These are phyloP conservation scores for Teunomyces pallodes DNA, from an alignment of 805 yeast genomes.

Conservation along the genomic window DNA sequence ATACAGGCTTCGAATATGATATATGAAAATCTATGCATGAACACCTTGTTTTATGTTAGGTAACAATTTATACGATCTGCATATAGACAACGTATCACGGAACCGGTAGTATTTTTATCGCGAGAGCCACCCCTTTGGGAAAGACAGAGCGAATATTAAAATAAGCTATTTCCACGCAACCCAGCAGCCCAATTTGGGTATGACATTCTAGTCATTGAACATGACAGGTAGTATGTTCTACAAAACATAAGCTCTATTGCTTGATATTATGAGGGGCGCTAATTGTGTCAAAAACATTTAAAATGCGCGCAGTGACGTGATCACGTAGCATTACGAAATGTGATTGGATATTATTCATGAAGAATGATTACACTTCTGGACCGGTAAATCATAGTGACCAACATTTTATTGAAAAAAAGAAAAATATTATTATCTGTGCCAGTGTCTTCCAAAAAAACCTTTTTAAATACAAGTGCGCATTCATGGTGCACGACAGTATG, in stretches of 20 bases:
- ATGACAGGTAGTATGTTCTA: background rate
- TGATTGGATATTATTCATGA: background rate
- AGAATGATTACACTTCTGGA: background rate
- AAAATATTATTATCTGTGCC: background rate
- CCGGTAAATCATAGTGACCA: background rate
- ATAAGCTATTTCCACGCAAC: background rate
- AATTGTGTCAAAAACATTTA: background rate
- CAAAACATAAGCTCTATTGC: background rate
- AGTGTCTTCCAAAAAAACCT: conserved; percentile 2
- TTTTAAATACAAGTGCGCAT: conserved; percentile 1
- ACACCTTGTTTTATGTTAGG: background rate
- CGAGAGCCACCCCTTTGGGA: background rate
- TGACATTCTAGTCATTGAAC: background rate
- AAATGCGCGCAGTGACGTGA: background rate
- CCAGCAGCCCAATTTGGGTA: background rate
- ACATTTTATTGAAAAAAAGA: background rate
- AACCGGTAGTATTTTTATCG: background rate
- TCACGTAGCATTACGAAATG: background rate
- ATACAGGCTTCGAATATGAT: background rate
- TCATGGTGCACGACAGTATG: background rate
- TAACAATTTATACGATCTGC: background rate
- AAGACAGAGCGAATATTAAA: background rate
- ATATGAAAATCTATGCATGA: background rate
- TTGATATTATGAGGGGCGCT: background rate
- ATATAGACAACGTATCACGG: background rate